phyloP scores from a whole-genome alignment of 75 land plant genomes.

The Picea glauca region DNA sequence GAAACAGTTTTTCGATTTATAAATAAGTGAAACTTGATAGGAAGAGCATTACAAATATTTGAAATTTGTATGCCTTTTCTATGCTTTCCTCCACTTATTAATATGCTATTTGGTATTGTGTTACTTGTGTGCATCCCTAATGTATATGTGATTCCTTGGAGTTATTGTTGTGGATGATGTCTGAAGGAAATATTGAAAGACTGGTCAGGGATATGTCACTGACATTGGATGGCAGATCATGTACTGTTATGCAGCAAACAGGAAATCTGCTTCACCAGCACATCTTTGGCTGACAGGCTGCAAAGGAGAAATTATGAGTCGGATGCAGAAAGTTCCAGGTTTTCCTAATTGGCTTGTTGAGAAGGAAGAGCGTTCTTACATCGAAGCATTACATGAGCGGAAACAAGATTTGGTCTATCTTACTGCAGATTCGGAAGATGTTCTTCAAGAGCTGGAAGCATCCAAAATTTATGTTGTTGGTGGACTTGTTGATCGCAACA shows the following conservation, averaged over 20 bases:
- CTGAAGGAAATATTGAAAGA: no score
- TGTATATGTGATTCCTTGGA: no score
- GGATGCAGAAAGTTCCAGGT: slow-evolving; percentile 68
- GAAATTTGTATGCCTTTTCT: no score
- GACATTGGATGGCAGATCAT: slow-evolving; percentile 60
- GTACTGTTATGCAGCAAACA: slow-evolving; percentile 92
- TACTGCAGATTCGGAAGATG: slow-evolving; percentile 82
- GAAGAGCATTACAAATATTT: no score
- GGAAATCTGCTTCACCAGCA: slow-evolving; percentile 57
- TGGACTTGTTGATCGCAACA: slow-evolving; percentile 87
- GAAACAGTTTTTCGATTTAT: no score
- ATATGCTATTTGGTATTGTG: no score
- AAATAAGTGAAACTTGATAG: no score
- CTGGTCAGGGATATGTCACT: slow-evolving; percentile 4
- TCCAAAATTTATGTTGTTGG: slow-evolving; percentile 86
- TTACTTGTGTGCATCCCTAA: no score
- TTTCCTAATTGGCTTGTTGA: slow-evolving; percentile 83
- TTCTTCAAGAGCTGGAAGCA: slow-evolving; percentile 70
- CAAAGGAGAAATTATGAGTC: slow-evolving; percentile 57
- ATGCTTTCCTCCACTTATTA: no score
- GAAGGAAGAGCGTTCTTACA: slow-evolving; percentile 68
- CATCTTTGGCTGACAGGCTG: slow-evolving; percentile 88
- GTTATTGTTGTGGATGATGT: no score
- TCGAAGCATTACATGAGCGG: slow-evolving; percentile 68
- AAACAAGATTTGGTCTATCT: slow-evolving; percentile 87